Conservation (phyloP, 2,329 filamentous ascomycete species). For the Aspergillus jensenii region DNA sequence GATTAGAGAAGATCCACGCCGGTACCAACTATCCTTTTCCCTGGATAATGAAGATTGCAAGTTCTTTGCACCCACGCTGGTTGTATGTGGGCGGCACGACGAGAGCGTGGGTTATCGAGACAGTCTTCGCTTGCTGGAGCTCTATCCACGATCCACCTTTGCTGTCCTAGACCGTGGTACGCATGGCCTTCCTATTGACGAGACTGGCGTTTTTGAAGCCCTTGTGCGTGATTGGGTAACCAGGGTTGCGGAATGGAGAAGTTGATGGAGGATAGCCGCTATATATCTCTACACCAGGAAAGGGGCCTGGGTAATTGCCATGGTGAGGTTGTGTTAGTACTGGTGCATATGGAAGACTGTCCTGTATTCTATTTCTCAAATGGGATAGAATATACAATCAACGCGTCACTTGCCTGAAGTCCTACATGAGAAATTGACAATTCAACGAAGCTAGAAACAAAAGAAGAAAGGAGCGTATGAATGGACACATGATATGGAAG, state of each 20-base stretch:
- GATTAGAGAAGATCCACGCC: conserved; percentile 26
- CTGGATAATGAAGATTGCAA: conserved; percentile 15
- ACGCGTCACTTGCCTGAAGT: too few species aligned
- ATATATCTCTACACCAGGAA: neutral
- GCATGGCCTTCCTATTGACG: conserved; percentile 29
- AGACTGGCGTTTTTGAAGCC: conserved; percentile 27
- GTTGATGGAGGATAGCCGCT: neutral
- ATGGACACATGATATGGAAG: too few species aligned
- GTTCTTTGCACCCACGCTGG: conserved; percentile 29
- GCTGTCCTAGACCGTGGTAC: conserved; percentile 26
- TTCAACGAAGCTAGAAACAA: too few species aligned
- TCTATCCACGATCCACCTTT: conserved; percentile 27
- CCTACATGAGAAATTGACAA: too few species aligned
- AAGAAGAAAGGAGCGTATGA: too few species aligned
- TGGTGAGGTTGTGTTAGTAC: too few species aligned
- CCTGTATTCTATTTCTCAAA: too few species aligned
- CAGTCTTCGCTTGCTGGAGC: conserved; percentile 27
- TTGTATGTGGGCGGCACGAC: conserved; percentile 30
- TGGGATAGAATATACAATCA: too few species aligned
- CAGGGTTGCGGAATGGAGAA: conserved; percentile 25
- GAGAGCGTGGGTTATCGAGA: conserved; percentile 29
- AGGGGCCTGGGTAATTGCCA: too few species aligned
- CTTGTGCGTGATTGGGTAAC: conserved; percentile 29
- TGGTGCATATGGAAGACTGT: too few species aligned
- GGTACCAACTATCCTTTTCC: conserved; percentile 25